phyloP scores from a whole-genome alignment of 2,329 filamentous ascomycete genomes.

The Tolypocladium album region DNA sequence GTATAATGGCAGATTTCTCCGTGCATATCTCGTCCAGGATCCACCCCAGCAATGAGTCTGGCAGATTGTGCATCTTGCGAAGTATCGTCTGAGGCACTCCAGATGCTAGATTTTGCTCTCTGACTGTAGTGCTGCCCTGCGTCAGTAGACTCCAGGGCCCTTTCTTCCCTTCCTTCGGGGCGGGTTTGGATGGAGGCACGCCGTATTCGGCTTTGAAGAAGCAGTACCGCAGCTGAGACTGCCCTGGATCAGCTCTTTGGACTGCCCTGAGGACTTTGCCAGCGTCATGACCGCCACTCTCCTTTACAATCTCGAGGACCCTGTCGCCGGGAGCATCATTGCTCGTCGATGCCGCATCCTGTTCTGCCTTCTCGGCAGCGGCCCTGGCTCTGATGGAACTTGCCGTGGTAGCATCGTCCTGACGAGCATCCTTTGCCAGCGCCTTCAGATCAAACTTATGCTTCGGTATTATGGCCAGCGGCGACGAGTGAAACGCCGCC shows the following conservation, averaged over 20 bases:
- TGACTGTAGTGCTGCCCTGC: conserved; percentile 29
- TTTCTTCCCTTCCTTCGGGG: conserved; percentile 19
- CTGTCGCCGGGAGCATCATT: conserved; percentile 11
- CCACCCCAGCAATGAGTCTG: conserved; percentile 58
- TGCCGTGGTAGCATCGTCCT: conserved; percentile 48
- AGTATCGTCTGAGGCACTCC: conserved; percentile 48
- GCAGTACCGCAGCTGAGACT: conserved; percentile 28
- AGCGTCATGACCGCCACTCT: conserved; percentile 30
- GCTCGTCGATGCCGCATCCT: neutral
- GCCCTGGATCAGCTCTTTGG: conserved; percentile 33
- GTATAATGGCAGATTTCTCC: conserved; percentile 44
- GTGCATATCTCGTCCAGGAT: conserved; percentile 47
- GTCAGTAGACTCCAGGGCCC: conserved; percentile 37
- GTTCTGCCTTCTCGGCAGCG: conserved; percentile 15
- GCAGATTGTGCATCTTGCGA: conserved; percentile 26
- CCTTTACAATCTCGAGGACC: conserved; percentile 20
- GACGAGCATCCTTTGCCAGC: conserved; percentile 46
- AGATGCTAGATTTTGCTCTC: conserved; percentile 49
- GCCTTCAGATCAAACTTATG: conserved; percentile 55
- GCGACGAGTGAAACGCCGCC: conserved; percentile 29
- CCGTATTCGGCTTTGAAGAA: conserved; percentile 34
- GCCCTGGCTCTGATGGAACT: conserved; percentile 35
- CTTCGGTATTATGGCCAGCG: conserved; percentile 38
- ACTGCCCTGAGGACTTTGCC: conserved; percentile 37
- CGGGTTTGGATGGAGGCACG: conserved; percentile 11